Percentiles rank a stretch among this genome's conserved stretches.
Evolutionary conservation across 257 asterid genomes (phyloP).

Genomic region (Primulina huaijiensis): DNA sequence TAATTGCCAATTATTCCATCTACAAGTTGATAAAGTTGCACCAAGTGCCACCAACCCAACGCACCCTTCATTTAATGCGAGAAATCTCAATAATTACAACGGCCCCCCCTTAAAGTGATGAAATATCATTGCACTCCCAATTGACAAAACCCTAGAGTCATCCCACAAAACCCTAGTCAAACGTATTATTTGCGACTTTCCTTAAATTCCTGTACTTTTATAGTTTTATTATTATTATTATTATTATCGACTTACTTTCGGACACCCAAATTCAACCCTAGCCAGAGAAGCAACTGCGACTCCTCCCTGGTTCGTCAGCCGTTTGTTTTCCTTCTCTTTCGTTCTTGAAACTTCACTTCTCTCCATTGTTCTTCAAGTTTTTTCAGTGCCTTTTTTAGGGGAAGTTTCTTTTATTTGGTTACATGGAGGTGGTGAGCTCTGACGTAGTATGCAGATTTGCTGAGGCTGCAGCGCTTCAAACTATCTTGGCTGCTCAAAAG

Average conservation of each 20-base stretch:
- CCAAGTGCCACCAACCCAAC: neutral
- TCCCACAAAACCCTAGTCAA: neutral
- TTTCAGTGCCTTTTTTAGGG: neutral
- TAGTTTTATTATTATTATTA: too few species aligned
- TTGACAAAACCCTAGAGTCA: neutral
- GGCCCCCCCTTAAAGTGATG: neutral
- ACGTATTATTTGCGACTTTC: neutral
- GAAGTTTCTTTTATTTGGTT: neutral
- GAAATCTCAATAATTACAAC: too few species aligned
- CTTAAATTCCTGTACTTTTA: neutral
- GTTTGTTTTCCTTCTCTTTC: neutral
- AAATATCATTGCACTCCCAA: neutral
- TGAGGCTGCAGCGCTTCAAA: neutral
- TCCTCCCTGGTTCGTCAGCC: neutral
- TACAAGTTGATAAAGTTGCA: neutral
- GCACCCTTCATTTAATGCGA: neutral
- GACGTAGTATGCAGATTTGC: neutral
- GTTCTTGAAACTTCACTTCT: neutral
- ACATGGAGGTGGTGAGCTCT: neutral
- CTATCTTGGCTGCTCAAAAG: slow-evolving; percentile 44
- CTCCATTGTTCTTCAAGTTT: neutral
- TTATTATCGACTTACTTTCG: neutral
- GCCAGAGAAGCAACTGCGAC: neutral
- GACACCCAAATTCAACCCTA: slow-evolving; percentile 1
- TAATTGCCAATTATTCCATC: neutral